Conservation (phyloP, 2,329 filamentous ascomycete species). For the Alternaria sp. region DNA sequence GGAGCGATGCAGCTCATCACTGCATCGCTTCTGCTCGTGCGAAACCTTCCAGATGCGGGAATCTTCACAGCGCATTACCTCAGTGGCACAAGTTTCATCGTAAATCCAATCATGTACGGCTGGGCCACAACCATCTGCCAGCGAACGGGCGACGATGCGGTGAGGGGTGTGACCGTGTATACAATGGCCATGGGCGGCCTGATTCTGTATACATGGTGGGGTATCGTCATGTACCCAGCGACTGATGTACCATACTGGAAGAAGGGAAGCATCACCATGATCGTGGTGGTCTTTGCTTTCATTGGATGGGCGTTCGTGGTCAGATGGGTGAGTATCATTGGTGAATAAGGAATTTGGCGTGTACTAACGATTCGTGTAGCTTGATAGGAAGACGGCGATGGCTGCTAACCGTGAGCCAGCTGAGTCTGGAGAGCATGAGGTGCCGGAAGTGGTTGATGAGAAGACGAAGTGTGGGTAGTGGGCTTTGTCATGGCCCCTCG, state of each 20-base stretch:
- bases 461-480: background rate
- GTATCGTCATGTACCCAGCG: slow-evolving; percentile 52
- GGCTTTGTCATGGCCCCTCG: background rate
- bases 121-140: slow-evolving; percentile 49
- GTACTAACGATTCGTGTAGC: background rate
- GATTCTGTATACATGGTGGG: slow-evolving; percentile 54
- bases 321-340: slow-evolving; percentile 21
- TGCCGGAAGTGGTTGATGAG: background rate
- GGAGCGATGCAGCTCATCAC: slow-evolving; percentile 41
- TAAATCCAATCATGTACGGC: slow-evolving; percentile 48
- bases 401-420: background rate
- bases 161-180: slow-evolving; percentile 48
- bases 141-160: slow-evolving; percentile 50
- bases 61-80: slow-evolving; percentile 48
- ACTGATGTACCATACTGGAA: slow-evolving; percentile 52
- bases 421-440: background rate
- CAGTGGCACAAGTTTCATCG: slow-evolving; percentile 46
- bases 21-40: slow-evolving; percentile 41
- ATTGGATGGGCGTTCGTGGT: slow-evolving; percentile 15
- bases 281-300: slow-evolving; percentile 31
- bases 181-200: slow-evolving; percentile 48
- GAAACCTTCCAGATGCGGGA: slow-evolving; percentile 35
- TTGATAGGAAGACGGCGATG: slow-evolving; percentile 2
- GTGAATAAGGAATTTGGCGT: background rate
- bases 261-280: slow-evolving; percentile 47